Evolutionary conservation across 352 stramenopile genomes (phyloP), one percentile per base, ranked within the genome.

Genomic region (Discostella stelligera): DNA sequence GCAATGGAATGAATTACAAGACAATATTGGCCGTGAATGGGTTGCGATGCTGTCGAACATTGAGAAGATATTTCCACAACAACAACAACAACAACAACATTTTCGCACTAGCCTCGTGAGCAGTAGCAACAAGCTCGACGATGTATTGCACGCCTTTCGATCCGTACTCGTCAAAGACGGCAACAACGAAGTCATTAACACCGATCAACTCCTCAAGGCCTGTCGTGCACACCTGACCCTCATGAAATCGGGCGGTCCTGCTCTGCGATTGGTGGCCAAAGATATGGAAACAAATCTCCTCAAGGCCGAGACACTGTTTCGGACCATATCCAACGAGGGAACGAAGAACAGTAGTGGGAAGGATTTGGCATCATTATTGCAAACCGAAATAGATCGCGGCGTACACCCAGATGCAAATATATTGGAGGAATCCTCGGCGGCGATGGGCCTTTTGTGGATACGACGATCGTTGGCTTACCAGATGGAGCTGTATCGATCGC

Each of bases 381-480:
- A 67, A 48, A 68, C 54, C 18, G 80, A 87, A 69, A 61, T 62
- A 23, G 52, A 64, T 6, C 61, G 61, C 44, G 67, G 64, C 7
- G 76, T 84, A 44, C 76, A 83, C 66, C 37, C 37, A 44, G 71
- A 81, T 59, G 73, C 66, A 0, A 80, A 53, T 56, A 14, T 71
- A 4, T 67, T 86, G 16, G 50, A 78, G 20, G 82, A 88, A 56
- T 53, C 68, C n/a, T 81, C 68, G 7, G 82, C 67, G 13, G 74
- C 82, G 9, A 81, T 88, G 27, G 74, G 74, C 39, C 44, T 86
- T 18, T 53, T 86, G 30, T 83, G 82, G 82, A 75, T 89, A 27
- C 58, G 77, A 20, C 63, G 81, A 7, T 74, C 66, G 7, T 54
- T 88, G 9, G 66, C 66, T 21, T 83, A 78, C 68, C 71, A 85